A percentile compares a stretch with the other conserved stretches of the same genome.
phyloP scores from a whole-genome alignment of 2,329 filamentous ascomycete species.

The Paradendryphiella salina region DNA sequence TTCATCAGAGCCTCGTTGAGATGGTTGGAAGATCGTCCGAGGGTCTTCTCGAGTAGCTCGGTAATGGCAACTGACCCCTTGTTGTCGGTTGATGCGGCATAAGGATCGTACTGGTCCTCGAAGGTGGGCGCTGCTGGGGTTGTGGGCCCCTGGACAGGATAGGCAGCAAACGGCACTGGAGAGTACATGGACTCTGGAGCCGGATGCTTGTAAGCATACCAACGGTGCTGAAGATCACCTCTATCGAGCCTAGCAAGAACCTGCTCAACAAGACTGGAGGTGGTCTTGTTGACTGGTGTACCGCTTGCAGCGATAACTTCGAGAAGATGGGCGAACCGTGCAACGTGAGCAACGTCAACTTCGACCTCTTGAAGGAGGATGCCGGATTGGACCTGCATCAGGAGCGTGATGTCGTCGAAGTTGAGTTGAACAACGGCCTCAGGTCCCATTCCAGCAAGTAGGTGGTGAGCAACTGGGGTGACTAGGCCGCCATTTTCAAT shows the following conservation, averaged over 20 bases:
- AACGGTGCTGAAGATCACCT: conserved; percentile 55
- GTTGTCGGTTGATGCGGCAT: conserved; percentile 87
- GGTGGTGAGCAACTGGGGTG: conserved; percentile 62
- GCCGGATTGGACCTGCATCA: conserved; percentile 62
- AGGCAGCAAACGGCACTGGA: conserved; percentile 57
- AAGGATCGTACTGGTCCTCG: conserved; percentile 88
- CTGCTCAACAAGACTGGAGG: conserved; percentile 61
- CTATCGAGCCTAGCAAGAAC: conserved; percentile 59
- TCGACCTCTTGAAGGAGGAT: conserved; percentile 53
- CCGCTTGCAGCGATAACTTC: conserved; percentile 59
- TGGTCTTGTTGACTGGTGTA: conserved; percentile 59
- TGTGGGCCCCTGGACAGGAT: conserved; percentile 51
- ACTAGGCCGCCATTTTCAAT: conserved; percentile 66
- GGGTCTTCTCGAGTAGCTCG: conserved; percentile 81
- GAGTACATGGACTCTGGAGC: conserved; percentile 48
- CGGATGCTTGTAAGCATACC: conserved; percentile 62
- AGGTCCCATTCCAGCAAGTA: conserved; percentile 63
- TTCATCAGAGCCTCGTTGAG: conserved; percentile 79
- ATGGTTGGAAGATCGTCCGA: conserved; percentile 71
- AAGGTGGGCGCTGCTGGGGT: conserved; percentile 63
- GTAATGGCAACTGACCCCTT: conserved; percentile 90
- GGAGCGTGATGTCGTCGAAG: conserved; percentile 58
- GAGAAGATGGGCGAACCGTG: conserved; percentile 65
- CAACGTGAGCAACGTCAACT: conserved; percentile 60
- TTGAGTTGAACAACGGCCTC: conserved; percentile 62